Percentiles rank a stretch among this genome's conserved stretches.
Evolutionary conservation across 148 eudicot species (phyloP).

Genomic region (Camellia granthamiana): DNA sequence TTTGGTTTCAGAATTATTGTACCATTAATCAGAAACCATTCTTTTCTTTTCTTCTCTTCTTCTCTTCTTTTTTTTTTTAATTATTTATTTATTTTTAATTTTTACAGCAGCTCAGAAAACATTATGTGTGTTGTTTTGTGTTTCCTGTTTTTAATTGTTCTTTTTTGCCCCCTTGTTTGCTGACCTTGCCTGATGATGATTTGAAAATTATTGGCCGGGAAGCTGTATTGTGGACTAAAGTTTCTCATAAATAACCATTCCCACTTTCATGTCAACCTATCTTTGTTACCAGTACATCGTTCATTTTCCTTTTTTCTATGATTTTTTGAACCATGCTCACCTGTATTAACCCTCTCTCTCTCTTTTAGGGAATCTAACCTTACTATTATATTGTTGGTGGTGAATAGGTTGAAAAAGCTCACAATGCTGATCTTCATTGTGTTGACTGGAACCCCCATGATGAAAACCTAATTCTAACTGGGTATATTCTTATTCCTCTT

Average conservation of each 20-base stretch:
- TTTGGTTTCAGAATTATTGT: background rate
- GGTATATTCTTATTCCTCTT: slow-evolving; percentile 43
- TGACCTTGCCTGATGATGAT: background rate
- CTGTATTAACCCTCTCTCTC: background rate
- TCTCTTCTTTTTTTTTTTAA: background rate
- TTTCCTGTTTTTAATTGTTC: background rate
- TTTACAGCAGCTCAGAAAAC: background rate
- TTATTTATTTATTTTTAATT: background rate
- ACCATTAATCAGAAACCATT: too few species aligned
- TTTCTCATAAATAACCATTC: background rate
- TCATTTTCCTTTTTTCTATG: background rate
- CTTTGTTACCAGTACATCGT: background rate
- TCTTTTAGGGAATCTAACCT: background rate
- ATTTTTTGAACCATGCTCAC: background rate
- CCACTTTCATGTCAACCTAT: background rate
- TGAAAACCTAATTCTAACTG: slow-evolving; percentile 80
- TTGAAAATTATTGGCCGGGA: background rate
- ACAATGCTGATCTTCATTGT: slow-evolving; percentile 93
- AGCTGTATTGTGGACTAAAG: background rate
- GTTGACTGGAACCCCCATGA: slow-evolving; percentile 97
- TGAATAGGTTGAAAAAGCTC: slow-evolving; percentile 88
- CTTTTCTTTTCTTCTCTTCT: background rate
- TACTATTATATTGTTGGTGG: slow-evolving; percentile 3
- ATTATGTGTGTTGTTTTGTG: background rate
- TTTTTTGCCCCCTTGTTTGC: background rate